These are phyloP conservation scores for Leccinum subgranulosum DNA, from an alignment of 768 basidiomycete species.

Conservation along the genomic window DNA sequence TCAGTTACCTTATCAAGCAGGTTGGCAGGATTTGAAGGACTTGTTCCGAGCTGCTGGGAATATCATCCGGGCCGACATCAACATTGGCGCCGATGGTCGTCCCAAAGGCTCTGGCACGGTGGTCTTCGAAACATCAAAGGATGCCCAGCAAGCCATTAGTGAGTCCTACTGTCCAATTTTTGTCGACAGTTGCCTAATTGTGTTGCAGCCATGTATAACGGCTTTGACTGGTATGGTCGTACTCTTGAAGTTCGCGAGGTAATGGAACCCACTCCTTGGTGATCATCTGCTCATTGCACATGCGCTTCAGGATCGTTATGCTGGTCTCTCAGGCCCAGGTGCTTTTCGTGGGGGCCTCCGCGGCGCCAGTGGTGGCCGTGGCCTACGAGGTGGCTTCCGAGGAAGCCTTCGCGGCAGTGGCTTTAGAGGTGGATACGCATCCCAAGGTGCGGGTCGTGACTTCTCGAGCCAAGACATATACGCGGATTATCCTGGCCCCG, in stretches of 20 bases:
- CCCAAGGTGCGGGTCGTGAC: slow-evolving; percentile 50
- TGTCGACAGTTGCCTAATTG: not conserved
- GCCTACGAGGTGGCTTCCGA: slow-evolving; percentile 18
- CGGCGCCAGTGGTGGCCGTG: slow-evolving; percentile 40
- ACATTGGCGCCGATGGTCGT: slow-evolving; percentile 86
- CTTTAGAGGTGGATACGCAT: slow-evolving; percentile 56
- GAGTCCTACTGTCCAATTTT: slow-evolving; percentile 28
- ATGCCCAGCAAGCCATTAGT: slow-evolving; percentile 92
- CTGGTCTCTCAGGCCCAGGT: slow-evolving; percentile 71
- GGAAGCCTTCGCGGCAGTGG: slow-evolving; percentile 55
- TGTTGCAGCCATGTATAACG: slow-evolving; percentile 84
- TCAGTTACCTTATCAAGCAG: slow-evolving; percentile 93
- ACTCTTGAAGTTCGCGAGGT: slow-evolving; percentile 95
- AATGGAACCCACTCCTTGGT: slow-evolving; percentile 13
- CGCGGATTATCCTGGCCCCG: slow-evolving; percentile 90
- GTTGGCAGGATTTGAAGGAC: slow-evolving; percentile 98
- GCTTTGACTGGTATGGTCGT: slow-evolving; percentile 96
- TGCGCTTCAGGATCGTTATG: slow-evolving; percentile 76
- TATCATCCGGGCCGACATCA: slow-evolving; percentile 94
- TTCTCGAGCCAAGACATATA: slow-evolving; percentile 89
- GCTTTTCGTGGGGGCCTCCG: slow-evolving; percentile 54
- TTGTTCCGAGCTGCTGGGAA: slow-evolving; percentile 94
- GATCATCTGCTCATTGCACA: not conserved
- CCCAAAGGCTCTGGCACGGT: slow-evolving; percentile 99
- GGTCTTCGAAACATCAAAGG: slow-evolving; percentile 87